A percentile compares a stretch with the other conserved stretches of the same genome.
phyloP scores from a whole-genome alignment of 129 eudicot genomes.

The Gnaphalium uliginosum region DNA sequence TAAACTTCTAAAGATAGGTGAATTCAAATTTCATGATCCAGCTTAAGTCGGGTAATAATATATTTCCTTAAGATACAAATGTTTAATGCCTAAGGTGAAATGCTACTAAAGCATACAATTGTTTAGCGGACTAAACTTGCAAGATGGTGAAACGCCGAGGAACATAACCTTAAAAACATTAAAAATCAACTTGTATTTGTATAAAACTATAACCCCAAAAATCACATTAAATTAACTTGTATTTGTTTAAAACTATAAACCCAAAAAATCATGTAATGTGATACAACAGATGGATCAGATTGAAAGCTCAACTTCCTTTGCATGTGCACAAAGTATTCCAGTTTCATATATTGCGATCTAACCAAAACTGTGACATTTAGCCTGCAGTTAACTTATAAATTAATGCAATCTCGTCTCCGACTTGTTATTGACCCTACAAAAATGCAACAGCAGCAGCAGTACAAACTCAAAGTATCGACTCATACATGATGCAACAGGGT shows the following conservation, averaged over 20 bases:
- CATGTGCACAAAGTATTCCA: constrained; percentile 6
- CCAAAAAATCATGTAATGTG: not conserved
- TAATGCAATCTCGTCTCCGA: not conserved
- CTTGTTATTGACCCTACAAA: constrained; percentile 8
- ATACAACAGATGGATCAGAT: not conserved
- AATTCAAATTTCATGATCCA: too few relatives aligned
- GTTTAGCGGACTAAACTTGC: not conserved
- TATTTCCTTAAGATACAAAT: too few relatives aligned
- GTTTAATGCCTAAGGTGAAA: too few relatives aligned
- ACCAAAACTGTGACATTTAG: constrained; percentile 13
- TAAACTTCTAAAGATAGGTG: too few relatives aligned
- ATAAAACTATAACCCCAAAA: not conserved
- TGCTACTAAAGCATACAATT: too few relatives aligned
- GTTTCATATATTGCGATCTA: not conserved
- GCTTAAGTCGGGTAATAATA: too few relatives aligned
- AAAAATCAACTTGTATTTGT: too few relatives aligned
- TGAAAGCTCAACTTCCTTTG: not conserved
- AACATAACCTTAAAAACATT: too few relatives aligned
- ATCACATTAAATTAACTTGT: not conserved
- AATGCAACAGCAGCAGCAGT: not conserved
- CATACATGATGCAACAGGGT: not conserved
- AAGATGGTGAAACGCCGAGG: not conserved
- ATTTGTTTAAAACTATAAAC: not conserved
- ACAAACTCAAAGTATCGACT: not conserved
- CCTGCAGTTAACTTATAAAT: not conserved